Base-by-base conservation (phyloP, 306 rosid genomes). In the Oemleria cerasiformis region DNA sequence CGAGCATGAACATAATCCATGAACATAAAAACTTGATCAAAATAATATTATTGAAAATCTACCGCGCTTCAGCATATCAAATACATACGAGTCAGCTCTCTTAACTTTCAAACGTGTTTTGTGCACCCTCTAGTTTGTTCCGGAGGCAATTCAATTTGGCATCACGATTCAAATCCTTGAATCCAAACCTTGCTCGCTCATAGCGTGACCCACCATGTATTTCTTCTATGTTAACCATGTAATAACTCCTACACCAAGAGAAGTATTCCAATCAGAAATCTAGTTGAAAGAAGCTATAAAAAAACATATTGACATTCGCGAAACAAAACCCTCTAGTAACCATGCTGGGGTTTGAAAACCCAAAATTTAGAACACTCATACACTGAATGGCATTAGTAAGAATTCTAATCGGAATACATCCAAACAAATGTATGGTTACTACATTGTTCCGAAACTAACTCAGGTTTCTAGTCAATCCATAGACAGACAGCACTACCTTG, bases 231-330 rank as follows among this genome's bases (percentile, higher is more conserved):
- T 5, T 14, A 59, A 6, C 42, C 64, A 57, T 9, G 19, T 15
- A 3, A 59, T 13, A 59, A 7, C 9, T 70, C 17, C 74, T 70
- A 7, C 65, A 70, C 12, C 17, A 44, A 55, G 30, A 16, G 30
- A 70, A 70, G 34, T 44, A 43, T 14, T 23, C 4, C 5, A 30
- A 57, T 70, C 44, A 43, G 56, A 70, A 42, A 16, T 17, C 74
- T 49, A 16, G 14, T 16, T 11, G 48, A 10, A 17, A 9, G 43
- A 34, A 21, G 44, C 34, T 6, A 25, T 17, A 2, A 23, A 5
- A 56, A 16, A 42, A 17, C 21, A 9, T 41, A 19, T 19, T 19
- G 41, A 5, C 34, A 9, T 2, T 43, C 10, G 21, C 0, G 42
- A 23, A 45, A 17, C 7, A 17, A 21, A 25, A 45, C 3, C 5